Percentiles rank a stretch among this genome's conserved stretches.
These are phyloP conservation scores for Claviceps sorghi DNA, from an alignment of 2,329 filamentous ascomycete species.

Conservation along the genomic window DNA sequence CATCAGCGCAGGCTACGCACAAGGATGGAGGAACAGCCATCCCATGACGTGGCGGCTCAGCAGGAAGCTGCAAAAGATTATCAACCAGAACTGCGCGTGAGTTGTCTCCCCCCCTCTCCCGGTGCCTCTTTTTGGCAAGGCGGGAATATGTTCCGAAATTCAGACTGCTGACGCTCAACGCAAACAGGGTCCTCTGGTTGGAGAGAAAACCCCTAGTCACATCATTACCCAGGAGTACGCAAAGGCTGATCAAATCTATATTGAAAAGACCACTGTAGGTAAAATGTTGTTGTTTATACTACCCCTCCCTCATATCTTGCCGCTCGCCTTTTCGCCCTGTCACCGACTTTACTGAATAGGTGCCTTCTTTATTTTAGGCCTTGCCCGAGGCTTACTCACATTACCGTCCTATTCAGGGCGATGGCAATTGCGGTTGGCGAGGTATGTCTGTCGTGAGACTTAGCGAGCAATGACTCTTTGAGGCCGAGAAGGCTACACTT, in stretches of 20 bases:
- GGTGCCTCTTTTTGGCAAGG: background rate
- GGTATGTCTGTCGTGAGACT: slow-evolving; percentile 42
- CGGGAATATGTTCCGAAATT: too few species aligned
- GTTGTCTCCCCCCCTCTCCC: slow-evolving; percentile 8
- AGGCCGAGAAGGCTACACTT: too few species aligned
- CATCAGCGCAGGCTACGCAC: slow-evolving; percentile 8
- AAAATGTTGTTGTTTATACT: background rate
- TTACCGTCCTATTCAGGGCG: slow-evolving; percentile 76
- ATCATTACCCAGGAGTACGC: slow-evolving; percentile 76
- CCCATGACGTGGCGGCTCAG: slow-evolving; percentile 39
- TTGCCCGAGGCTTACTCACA: slow-evolving; percentile 74
- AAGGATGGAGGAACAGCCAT: slow-evolving; percentile 21
- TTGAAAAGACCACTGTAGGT: slow-evolving; percentile 74
- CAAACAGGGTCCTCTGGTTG: slow-evolving; percentile 65
- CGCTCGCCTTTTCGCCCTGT: too few species aligned
- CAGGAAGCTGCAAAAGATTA: slow-evolving; percentile 46
- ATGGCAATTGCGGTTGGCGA: slow-evolving; percentile 96
- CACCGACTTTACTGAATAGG: background rate
- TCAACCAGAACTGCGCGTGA: slow-evolving; percentile 41
- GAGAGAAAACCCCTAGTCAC: slow-evolving; percentile 60
- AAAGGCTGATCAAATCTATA: slow-evolving; percentile 70
- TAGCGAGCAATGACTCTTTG: background rate
- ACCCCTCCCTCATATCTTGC: background rate
- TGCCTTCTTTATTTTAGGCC: slow-evolving; percentile 35
- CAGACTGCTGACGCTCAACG: background rate